Conservation (phyloP, 2,329 filamentous ascomycete genomes). For the Saccharata proteae region DNA sequence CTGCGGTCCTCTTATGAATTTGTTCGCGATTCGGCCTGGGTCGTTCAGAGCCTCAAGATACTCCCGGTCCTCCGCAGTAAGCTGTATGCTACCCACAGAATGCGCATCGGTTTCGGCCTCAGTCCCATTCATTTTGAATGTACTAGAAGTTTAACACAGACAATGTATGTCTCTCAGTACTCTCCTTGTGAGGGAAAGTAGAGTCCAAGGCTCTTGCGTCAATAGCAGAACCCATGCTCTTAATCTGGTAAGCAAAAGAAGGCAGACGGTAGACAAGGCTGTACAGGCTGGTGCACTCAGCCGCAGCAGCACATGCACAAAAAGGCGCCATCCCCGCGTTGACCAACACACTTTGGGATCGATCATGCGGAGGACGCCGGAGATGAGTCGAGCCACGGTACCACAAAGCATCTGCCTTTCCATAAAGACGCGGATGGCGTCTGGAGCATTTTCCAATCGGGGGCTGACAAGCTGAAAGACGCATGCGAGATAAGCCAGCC, state of each 20-base stretch:
- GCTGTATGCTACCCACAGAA: slow-evolving; percentile 9
- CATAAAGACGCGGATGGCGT: too few relatives aligned
- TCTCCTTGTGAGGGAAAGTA: background rate
- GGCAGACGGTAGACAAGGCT: background rate
- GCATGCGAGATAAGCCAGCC: too few relatives aligned
- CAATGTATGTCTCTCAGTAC: background rate
- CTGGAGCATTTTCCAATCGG: too few relatives aligned
- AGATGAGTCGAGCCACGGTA: too few relatives aligned
- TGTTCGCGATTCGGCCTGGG: slow-evolving; percentile 10
- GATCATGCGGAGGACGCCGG: too few relatives aligned
- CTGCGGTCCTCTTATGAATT: slow-evolving; percentile 10
- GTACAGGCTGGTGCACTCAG: too few relatives aligned
- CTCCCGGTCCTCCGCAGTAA: slow-evolving; percentile 7
- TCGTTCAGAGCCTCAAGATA: slow-evolving; percentile 8
- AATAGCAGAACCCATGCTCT: background rate
- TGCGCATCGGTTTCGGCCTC: slow-evolving; percentile 5
- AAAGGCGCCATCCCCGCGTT: too few relatives aligned
- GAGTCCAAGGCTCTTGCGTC: background rate
- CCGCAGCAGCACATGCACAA: too few relatives aligned
- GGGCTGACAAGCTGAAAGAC: too few relatives aligned
- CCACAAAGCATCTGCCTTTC: too few relatives aligned
- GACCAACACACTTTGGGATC: too few relatives aligned
- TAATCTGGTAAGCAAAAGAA: background rate
- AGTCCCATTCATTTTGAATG: background rate
- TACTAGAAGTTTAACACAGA: background rate